Evolutionary conservation across 805 yeast genomes (phyloP).

Genomic region (Hanseniaspora lachancei): DNA sequence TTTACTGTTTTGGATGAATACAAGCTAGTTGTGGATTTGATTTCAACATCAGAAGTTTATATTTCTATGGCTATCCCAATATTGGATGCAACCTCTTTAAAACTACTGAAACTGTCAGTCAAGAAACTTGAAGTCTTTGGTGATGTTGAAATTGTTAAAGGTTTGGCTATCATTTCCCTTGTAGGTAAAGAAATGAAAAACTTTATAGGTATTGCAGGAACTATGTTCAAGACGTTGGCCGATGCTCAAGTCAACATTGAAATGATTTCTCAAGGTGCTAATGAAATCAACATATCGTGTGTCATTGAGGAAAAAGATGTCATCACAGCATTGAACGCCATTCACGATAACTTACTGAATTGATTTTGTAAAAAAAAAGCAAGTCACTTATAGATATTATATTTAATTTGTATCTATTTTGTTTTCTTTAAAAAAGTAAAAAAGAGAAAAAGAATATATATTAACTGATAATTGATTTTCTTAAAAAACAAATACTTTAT

Average conservation of each 20-base stretch:
- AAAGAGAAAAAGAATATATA: neutral
- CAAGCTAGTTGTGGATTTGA: conserved; percentile 82
- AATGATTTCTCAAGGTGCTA: conserved; percentile 97
- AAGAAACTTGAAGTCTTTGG: conserved; percentile 72
- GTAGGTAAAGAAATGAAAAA: conserved; percentile 98
- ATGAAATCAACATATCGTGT: conserved; percentile 91
- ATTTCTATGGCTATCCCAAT: conserved; percentile 94
- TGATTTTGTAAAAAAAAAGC: neutral
- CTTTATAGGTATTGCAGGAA: conserved; percentile 90
- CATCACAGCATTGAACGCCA: conserved; percentile 68
- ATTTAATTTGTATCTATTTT: too few relatives aligned
- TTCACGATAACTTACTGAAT: conserved; percentile 53
- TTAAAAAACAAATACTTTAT: conserved; percentile 77
- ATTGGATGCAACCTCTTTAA: conserved; percentile 46
- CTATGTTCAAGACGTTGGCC: conserved; percentile 89
- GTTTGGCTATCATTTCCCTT: conserved; percentile 80
- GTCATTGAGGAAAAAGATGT: conserved; percentile 79
- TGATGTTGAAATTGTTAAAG: conserved; percentile 72
- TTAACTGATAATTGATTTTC: neutral
- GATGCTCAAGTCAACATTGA: conserved; percentile 86
- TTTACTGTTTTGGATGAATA: conserved; percentile 75
- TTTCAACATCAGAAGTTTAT: conserved; percentile 94
- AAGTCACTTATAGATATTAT: too few relatives aligned
- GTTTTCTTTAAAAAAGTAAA: neutral
- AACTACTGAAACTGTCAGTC: conserved; percentile 55